Percentiles rank a stretch among this genome's conserved stretches.
Conservation (phyloP, 1,139 yeast genomes). For the Protomyces inundatus region DNA sequence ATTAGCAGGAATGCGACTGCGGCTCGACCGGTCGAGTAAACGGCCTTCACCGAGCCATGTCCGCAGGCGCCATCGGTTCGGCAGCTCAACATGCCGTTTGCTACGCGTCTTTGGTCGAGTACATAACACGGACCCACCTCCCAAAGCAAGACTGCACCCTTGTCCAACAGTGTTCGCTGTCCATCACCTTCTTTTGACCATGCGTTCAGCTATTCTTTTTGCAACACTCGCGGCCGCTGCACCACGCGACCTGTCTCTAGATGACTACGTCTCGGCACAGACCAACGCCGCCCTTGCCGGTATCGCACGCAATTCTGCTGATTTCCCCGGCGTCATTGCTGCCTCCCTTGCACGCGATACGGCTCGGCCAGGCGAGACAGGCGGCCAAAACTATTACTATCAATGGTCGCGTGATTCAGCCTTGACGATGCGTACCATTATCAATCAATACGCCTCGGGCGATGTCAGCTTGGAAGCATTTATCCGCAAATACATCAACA, state of each 20-base stretch:
- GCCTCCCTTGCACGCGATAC: conserved; percentile 24
- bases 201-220: too few species aligned
- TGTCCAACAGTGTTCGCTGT: too few species aligned
- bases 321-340: conserved; percentile 20
- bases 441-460: conserved; percentile 42
- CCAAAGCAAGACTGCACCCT: too few species aligned
- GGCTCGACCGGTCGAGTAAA: too few species aligned
- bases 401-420: conserved; percentile 94
- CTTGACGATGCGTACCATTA: conserved; percentile 63
- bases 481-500: conserved; percentile 12
- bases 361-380: conserved; percentile 16
- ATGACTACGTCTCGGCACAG: conserved; percentile 15
- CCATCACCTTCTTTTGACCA: too few species aligned
- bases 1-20: too few species aligned
- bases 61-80: too few species aligned
- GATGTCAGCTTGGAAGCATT: conserved; percentile 11
- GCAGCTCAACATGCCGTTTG: too few species aligned
- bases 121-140: too few species aligned
- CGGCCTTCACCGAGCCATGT: too few species aligned
- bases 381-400: conserved; percentile 42
- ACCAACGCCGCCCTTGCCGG: conserved; percentile 17
- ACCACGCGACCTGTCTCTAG: neutral
- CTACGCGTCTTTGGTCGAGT: too few species aligned
- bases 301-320: conserved; percentile 5
- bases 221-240: neutral